Percentiles rank a stretch among this genome's conserved stretches.
Conservation (phyloP, 116 monocot genomes). For the Dioscorea cayenensis region DNA sequence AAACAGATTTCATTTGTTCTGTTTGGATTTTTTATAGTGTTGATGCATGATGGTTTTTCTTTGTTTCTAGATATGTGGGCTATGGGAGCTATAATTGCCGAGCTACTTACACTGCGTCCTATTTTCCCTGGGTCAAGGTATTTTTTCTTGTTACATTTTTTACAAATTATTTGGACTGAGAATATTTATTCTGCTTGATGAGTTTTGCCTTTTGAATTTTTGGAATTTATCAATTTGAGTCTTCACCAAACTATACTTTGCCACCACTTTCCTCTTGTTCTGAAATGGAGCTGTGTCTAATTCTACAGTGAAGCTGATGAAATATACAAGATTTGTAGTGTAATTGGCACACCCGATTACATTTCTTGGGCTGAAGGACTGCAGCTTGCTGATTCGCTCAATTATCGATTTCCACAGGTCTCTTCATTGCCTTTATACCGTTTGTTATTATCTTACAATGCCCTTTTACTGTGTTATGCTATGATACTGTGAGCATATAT, state of each 20-base stretch:
- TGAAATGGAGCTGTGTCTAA: neutral
- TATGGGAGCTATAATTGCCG: conserved; percentile 94
- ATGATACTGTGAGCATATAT: no score
- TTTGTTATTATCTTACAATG: neutral
- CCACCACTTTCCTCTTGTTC: neutral
- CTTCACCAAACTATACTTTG: neutral
- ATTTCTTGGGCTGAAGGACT: conserved; percentile 76
- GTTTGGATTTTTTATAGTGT: neutral
- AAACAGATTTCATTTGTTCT: neutral
- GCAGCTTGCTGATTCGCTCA: conserved; percentile 53
- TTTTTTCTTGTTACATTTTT: conserved; percentile 3
- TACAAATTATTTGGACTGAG: neutral
- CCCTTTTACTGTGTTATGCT: neutral
- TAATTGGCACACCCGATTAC: conserved; percentile 72
- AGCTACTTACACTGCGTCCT: conserved; percentile 76
- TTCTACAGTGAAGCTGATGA: conserved; percentile 81
- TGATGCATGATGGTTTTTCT: no score
- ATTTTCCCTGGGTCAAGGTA: conserved; percentile 93
- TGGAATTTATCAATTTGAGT: neutral
- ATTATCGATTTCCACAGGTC: conserved; percentile 86
- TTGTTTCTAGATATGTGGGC: conserved; percentile 63
- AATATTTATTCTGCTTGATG: neutral
- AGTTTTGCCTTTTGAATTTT: neutral
- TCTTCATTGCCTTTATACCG: neutral
- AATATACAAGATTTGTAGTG: conserved; percentile 82